Base-by-base conservation (phyloP, 768 basidiomycete species). In the Rhizopogon vesiculosus region DNA sequence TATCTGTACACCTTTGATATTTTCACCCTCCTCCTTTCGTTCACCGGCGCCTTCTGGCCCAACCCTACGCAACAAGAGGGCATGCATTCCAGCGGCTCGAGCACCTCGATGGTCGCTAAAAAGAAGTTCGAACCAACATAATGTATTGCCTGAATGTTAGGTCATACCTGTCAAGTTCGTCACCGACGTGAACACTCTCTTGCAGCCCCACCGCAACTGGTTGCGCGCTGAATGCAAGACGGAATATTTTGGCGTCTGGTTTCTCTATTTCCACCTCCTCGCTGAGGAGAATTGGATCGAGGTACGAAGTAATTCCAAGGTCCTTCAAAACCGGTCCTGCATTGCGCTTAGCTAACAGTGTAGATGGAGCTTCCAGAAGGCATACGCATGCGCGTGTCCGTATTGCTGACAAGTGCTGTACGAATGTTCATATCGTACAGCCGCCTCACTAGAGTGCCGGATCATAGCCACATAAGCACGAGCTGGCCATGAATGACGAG, bases 101-200 rank as follows among this genome's bases (percentile, higher is more conserved):
- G 89, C 86, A 5, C 87, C 89, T 10, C 74, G 40, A 64, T 86
- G 90, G 61, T 91, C 89, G 49, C 89, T 91, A 60, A 8, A n/a
- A 38, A 19, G 22, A 43, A 38, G 56, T 60, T 42, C 56, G 12
- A 40, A 42, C 50, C 38, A 45, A 51, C 28, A 40, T 9, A 29
- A 22, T 40, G 10, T 33, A 33, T 33, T n/a, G 18, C 13, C 13
- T 42, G 22, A 25, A 51, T 22, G 4, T 44, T 31, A 16, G n/a
- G 42, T 59, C 79, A 59, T 61, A 89, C 90, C 79, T 78, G 48
- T 75, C 65, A 31, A 89, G 65, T 59, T 91, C 89, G 64, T 93
- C 90, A 1, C 91, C 91, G 41, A 92, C 78, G 59, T 93, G 90
- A 18, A 91, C 63, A 38, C 78, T 79, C 61, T 87, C 74, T 38